A percentile compares a stretch with the other conserved stretches of the same genome.
phyloP scores from a whole-genome alignment of 441 rosid genomes.

The Erodium moschatum region DNA sequence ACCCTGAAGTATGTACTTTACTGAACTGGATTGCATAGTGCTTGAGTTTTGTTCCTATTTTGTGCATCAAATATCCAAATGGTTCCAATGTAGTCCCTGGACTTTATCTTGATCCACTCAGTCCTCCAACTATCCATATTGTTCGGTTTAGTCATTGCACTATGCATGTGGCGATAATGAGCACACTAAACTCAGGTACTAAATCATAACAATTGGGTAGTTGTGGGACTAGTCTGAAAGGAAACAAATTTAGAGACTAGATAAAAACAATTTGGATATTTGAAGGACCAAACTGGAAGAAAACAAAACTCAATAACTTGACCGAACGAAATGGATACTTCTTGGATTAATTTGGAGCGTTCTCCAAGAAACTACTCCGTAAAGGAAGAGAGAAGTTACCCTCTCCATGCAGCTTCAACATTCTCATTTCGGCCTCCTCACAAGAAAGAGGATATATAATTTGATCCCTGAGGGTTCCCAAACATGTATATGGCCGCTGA shows the following conservation, averaged over 20 bases:
- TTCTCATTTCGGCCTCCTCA: slow-evolving; percentile 64
- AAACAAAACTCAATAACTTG: background rate
- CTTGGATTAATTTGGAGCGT: background rate
- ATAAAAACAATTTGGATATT: too few relatives aligned
- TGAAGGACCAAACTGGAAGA: too few relatives aligned
- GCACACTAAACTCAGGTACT: background rate
- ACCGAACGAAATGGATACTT: slow-evolving; percentile 17
- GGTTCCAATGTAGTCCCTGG: slow-evolving; percentile 61
- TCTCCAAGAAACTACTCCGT: too few relatives aligned
- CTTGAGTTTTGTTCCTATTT: too few relatives aligned
- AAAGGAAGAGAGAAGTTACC: slow-evolving; percentile 31
- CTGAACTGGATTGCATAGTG: too few relatives aligned
- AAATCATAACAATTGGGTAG: too few relatives aligned
- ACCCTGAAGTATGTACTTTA: too few relatives aligned
- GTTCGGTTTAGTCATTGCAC: background rate
- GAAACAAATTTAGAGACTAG: too few relatives aligned
- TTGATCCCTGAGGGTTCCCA: slow-evolving; percentile 98
- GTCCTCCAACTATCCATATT: background rate
- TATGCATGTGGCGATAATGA: background rate
- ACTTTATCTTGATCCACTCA: background rate
- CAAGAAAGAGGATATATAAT: slow-evolving; percentile 90
- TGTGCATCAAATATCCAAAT: slow-evolving; percentile 80
- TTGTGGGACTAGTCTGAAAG: background rate
- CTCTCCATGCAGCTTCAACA: slow-evolving; percentile 38
- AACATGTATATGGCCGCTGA: slow-evolving; percentile 91